A percentile compares a stretch with the other conserved stretches of the same genome.
phyloP scores from a whole-genome alignment of 2,329 filamentous ascomycete genomes.

The Colletotrichum tamarilloi region DNA sequence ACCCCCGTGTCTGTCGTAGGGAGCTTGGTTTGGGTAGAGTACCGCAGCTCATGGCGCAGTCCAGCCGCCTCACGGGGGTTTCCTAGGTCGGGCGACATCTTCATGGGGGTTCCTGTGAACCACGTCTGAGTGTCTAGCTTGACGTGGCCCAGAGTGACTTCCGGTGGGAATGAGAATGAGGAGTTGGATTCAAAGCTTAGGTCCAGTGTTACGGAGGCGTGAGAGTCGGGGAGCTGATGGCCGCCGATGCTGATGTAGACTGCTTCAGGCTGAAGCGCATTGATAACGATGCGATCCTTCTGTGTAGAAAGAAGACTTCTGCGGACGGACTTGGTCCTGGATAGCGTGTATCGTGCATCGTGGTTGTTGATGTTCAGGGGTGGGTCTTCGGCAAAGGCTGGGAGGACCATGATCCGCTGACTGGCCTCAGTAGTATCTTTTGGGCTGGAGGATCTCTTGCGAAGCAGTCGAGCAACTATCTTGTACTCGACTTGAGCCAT shows the following conservation, averaged over 20 bases:
- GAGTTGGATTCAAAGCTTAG: slow-evolving; percentile 59
- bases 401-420: slow-evolving; percentile 62
- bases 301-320: slow-evolving; percentile 63
- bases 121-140: slow-evolving; percentile 65
- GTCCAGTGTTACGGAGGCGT: slow-evolving; percentile 54
- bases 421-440: slow-evolving; percentile 52
- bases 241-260: slow-evolving; percentile 62
- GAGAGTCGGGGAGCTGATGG: slow-evolving; percentile 52
- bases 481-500: slow-evolving; percentile 66
- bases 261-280: slow-evolving; percentile 58
- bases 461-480: slow-evolving; percentile 58
- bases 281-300: slow-evolving; percentile 59
- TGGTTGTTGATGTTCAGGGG: slow-evolving; percentile 59
- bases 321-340: slow-evolving; percentile 63
- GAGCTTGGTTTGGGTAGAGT: slow-evolving; percentile 57
- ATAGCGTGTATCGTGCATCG: slow-evolving; percentile 61
- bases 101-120: slow-evolving; percentile 59
- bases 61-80: slow-evolving; percentile 51
- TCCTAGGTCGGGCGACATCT: slow-evolving; percentile 61
- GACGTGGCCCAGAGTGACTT: slow-evolving; percentile 57
- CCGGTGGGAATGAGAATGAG: slow-evolving; percentile 56
- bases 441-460: slow-evolving; percentile 38
- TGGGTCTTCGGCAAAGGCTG: slow-evolving; percentile 59
- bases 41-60: slow-evolving; percentile 50
- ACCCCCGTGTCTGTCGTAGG: slow-evolving; percentile 47